Evolutionary conservation across 2,329 filamentous ascomycete genomes (phyloP).

Genomic region (Fusarium torulosum): DNA sequence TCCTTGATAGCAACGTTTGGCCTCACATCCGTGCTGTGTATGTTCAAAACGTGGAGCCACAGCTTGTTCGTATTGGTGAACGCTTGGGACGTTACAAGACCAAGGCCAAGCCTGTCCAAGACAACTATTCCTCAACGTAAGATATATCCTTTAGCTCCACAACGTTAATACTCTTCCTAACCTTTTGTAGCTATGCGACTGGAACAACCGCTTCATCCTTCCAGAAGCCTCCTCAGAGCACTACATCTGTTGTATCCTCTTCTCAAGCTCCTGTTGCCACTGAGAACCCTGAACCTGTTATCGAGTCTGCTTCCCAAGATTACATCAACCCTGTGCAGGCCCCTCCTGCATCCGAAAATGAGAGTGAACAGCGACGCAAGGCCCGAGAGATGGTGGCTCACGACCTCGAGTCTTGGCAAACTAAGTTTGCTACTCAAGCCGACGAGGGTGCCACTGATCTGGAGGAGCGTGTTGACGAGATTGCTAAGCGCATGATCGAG

Average conservation of each 20-base stretch:
- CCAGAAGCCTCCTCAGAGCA: constrained; percentile 52
- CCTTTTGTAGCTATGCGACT: constrained; percentile 33
- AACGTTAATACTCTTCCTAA: constrained; percentile 11
- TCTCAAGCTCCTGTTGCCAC: constrained; percentile 35
- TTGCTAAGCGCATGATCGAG: constrained; percentile 67
- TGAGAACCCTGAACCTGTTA: constrained; percentile 24
- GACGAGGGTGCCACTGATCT: constrained; percentile 84
- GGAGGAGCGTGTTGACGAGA: constrained; percentile 74
- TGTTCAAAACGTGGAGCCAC: constrained; percentile 92
- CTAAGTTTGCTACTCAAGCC: constrained; percentile 86
- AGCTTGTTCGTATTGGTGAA: constrained; percentile 91
- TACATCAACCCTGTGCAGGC: constrained; percentile 56
- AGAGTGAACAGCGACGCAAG: constrained; percentile 67
- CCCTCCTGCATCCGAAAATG: constrained; percentile 60
- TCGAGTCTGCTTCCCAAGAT: constrained; percentile 44
- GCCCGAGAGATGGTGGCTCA: constrained; percentile 77
- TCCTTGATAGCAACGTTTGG: constrained; percentile 83
- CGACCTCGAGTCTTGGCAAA: constrained; percentile 88
- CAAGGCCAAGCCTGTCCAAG: constrained; percentile 51
- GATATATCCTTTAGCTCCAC: background rate
- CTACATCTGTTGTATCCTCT: constrained; percentile 52
- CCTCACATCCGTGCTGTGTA: constrained; percentile 85
- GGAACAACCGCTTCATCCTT: constrained; percentile 52
- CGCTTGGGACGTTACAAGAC: constrained; percentile 80
- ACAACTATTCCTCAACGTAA: constrained; percentile 36